phyloP scores from a whole-genome alignment of 2,329 filamentous ascomycete genomes.

The Bimuria novae-zelandiae region DNA sequence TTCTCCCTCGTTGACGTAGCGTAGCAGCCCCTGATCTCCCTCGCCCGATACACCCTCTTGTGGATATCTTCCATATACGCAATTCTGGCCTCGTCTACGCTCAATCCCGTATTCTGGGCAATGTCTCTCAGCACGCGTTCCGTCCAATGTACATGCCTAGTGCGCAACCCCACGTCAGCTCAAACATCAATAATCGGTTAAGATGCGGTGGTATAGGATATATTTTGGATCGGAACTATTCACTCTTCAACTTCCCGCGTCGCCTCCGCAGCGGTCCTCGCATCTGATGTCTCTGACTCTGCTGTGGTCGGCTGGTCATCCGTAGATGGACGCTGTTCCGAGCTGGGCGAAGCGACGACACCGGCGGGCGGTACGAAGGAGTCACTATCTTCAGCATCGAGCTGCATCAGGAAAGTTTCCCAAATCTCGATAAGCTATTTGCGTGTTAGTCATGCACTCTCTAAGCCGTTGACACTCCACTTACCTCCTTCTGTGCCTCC shows the following conservation, averaged over 20 bases:
- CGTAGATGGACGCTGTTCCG: conserved; percentile 2
- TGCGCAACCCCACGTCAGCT: background rate
- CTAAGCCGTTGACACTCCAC: conserved; percentile 23
- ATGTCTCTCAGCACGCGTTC: background rate
- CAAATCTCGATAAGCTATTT: conserved; percentile 79
- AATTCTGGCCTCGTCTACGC: background rate
- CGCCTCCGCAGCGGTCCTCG: conserved; percentile 13
- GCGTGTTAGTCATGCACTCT: conserved; percentile 16
- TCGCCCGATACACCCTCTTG: background rate
- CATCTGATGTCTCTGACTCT: conserved; percentile 15
- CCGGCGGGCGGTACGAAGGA: conserved; percentile 49
- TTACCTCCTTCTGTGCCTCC: conserved; percentile 96
- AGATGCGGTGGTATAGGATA: background rate
- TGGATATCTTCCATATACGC: background rate
- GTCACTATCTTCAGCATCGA: conserved; percentile 84
- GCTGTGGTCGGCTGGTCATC: conserved; percentile 15
- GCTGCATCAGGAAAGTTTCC: conserved; percentile 96
- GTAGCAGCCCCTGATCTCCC: background rate
- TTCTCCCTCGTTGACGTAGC: background rate
- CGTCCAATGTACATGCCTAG: background rate
- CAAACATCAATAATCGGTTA: background rate
- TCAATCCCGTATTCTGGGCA: background rate
- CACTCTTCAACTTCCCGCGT: conserved; percentile 19
- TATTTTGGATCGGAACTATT: conserved; percentile 1
- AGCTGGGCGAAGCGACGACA: conserved; percentile 37